A percentile compares a stretch with the other conserved stretches of the same genome.
Conservation (phyloP, 495 filamentous ascomycete species). For the Penicillium daleae region DNA sequence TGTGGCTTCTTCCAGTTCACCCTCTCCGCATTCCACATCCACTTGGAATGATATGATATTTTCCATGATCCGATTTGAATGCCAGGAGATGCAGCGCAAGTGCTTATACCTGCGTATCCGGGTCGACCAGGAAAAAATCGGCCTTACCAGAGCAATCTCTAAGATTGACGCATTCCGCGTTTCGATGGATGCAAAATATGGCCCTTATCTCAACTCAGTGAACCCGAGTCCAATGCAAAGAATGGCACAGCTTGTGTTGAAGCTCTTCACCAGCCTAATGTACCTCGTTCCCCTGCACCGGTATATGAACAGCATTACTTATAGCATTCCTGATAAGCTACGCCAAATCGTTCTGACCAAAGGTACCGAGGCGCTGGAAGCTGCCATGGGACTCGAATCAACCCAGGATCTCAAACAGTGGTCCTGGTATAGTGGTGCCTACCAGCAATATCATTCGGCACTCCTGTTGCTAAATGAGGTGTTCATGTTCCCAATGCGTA, state of each 20-base stretch:
- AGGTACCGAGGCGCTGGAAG: conserved; percentile 36
- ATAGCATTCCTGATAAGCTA: conserved; percentile 32
- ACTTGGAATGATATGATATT: conserved; percentile 70
- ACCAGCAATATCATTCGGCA: neutral
- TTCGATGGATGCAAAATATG: neutral
- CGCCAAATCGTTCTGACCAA: conserved; percentile 34
- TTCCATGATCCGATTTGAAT: conserved; percentile 67
- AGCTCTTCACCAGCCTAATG: conserved; percentile 13
- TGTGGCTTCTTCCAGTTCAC: neutral
- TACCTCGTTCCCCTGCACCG: conserved; percentile 12
- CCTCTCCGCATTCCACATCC: neutral
- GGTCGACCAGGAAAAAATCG: conserved; percentile 60
- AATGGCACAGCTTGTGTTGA: neutral
- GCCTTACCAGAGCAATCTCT: conserved; percentile 2
- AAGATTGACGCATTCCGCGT: neutral
- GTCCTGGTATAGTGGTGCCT: neutral
- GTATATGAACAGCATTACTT: conserved; percentile 8
- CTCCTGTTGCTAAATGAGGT: neutral
- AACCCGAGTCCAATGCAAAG: neutral
- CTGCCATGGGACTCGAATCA: conserved; percentile 36
- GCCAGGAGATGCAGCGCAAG: conserved; percentile 70
- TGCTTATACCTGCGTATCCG: conserved; percentile 65
- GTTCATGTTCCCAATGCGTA: neutral
- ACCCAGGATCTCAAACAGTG: conserved; percentile 5
- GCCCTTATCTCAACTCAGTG: neutral